Conservation (phyloP, 805 yeast species). For the Myxozyma vanderwaltii region DNA sequence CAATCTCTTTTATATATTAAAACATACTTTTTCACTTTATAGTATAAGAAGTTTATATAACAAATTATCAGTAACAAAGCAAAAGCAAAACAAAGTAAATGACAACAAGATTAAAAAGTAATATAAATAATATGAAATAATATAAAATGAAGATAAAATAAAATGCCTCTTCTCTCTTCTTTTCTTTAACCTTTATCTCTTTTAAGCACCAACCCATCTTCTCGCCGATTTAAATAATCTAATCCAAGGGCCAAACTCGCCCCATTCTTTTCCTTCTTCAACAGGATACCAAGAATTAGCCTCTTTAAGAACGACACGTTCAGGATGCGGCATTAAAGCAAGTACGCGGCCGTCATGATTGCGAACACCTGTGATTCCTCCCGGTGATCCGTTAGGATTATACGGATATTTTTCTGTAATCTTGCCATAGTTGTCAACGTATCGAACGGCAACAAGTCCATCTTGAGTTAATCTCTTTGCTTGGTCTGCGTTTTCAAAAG, state of each 20-base stretch:
- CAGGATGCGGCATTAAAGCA: conserved; percentile 99
- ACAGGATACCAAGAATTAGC: conserved; percentile 89
- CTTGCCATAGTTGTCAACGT: conserved; percentile 87
- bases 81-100: too few relatives aligned
- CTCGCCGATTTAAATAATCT: conserved; percentile 89
- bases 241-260: conserved; percentile 92
- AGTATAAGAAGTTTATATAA: too few relatives aligned
- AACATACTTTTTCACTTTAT: too few relatives aligned
- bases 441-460: conserved; percentile 66
- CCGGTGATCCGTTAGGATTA: conserved; percentile 95
- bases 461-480: conserved; percentile 52
- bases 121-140: neutral
- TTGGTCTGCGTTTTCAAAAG: conserved; percentile 54
- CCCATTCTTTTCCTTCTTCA: conserved; percentile 60
- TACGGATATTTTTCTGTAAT: conserved; percentile 82
- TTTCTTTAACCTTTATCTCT: neutral
- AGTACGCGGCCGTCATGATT: conserved; percentile 91
- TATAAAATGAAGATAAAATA: neutral
- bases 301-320: conserved; percentile 85
- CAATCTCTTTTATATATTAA: too few relatives aligned
- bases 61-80: neutral
- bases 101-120: neutral
- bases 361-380: conserved; percentile 88
- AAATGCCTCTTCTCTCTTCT: too few relatives aligned
- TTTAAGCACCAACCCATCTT: conserved; percentile 67